Base-by-base conservation (phyloP, 768 basidiomycete genomes). In the Russula olivacea region DNA sequence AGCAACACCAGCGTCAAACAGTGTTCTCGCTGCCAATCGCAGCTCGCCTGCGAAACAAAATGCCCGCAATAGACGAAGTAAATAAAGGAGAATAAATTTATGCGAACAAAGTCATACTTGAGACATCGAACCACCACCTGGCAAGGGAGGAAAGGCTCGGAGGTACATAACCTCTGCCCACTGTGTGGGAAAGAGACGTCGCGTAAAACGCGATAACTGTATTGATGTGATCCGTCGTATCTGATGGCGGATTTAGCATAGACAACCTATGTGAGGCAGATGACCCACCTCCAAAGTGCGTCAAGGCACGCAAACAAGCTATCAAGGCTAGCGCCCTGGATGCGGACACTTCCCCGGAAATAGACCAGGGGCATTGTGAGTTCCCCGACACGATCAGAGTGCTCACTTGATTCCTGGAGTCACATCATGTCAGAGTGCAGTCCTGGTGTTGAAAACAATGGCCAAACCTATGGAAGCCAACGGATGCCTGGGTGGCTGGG, bases 131-230 rank as follows among this genome's bases (percentile, higher is more conserved):
- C 87, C 93, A 96, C 68, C 81, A 81, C 19, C 75, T 77, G 9
- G 88, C 91, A 49, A 97, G 78, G 68, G 82, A 86, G 2, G 84
- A 79, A 6, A 97, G 77, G 64, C 85, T 87, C 0, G 95, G 89
- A 6, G 83, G 72, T 57, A 83, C 78, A 69, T 86, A 95, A 2
- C 72, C 70, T 0, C 76, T 68, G 1, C 91, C 91, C 14, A 91
- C 80, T 9, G 75, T 75, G 19, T 81, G 76, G 1, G 82, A 79
- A 32, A 98, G 76, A 2, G 89, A 86, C 0, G 87, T 81, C 0
- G 87, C 80, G 72, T 93, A 97, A 72, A 91, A 96, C 0, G 87
- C 80, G 64, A 89, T 86, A 23, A 91, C 83, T 1, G 87, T 85
- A 64, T 83, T 87, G 17, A 87, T 87, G 32, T 79, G 79, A 56